Percentiles rank a stretch among this genome's conserved stretches.
Conservation (phyloP, 2,329 filamentous ascomycete genomes). For the Cryphonectria nitschkei region DNA sequence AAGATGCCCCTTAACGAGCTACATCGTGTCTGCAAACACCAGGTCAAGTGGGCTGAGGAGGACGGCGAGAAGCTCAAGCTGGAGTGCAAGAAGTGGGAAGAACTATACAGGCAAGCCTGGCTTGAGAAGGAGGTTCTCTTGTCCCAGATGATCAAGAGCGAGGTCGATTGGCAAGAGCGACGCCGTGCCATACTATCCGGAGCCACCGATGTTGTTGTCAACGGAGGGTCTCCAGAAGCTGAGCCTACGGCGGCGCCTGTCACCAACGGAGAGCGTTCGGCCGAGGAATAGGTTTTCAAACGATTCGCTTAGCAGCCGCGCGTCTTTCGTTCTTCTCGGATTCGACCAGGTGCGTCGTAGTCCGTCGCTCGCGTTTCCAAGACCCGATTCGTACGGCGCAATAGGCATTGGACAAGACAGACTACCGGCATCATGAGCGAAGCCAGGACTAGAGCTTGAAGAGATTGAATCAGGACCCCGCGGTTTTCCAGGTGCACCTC, state of each 20-base stretch:
- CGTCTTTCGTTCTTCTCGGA: neutral
- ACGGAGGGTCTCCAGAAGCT: constrained; percentile 22
- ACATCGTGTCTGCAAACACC: constrained; percentile 69
- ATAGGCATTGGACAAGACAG: neutral
- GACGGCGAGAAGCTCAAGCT: constrained; percentile 66
- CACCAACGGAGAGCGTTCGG: constrained; percentile 7
- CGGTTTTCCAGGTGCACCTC: neutral
- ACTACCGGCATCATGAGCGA: neutral
- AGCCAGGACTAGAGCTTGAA: neutral
- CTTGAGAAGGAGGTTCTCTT: constrained; percentile 77
- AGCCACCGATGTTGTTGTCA: constrained; percentile 49
- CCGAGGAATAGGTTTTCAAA: constrained; percentile 12
- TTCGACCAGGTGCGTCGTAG: neutral
- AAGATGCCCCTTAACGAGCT: constrained; percentile 62
- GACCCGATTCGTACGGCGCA: neutral
- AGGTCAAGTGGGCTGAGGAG: constrained; percentile 73
- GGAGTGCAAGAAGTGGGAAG: constrained; percentile 70
- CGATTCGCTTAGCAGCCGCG: neutral
- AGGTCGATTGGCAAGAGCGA: constrained; percentile 67
- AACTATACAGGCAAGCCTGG: constrained; percentile 73
- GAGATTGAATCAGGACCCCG: neutral
- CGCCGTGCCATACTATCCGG: constrained; percentile 58
- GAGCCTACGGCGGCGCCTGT: constrained; percentile 5
- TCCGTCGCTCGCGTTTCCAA: neutral
- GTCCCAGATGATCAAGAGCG: constrained; percentile 70